Conservation (phyloP, 345 rosid species). For the Murraya koenigii region DNA sequence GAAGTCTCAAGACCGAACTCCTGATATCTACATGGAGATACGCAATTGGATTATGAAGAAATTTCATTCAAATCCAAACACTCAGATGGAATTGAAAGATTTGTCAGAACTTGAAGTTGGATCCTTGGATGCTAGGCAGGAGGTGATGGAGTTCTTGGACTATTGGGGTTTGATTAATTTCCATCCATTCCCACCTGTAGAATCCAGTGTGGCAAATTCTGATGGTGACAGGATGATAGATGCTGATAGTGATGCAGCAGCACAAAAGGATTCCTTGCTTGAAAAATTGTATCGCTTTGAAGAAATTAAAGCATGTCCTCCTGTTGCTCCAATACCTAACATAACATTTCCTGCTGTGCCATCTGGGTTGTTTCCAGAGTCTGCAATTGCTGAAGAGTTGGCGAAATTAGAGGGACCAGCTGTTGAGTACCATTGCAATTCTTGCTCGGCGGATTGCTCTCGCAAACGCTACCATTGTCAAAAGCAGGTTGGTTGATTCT, state of each 20-base stretch:
- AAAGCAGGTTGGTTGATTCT: slow-evolving; percentile 65
- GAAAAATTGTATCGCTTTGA: slow-evolving; percentile 80
- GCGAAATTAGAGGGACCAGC: slow-evolving; percentile 75
- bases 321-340: slow-evolving; percentile 45
- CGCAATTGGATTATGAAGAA: slow-evolving; percentile 83
- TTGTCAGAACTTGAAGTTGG: slow-evolving; percentile 76
- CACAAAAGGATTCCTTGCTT: slow-evolving; percentile 47
- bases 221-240: slow-evolving; percentile 32
- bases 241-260: slow-evolving; percentile 7
- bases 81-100: slow-evolving; percentile 64
- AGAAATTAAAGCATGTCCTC: slow-evolving; percentile 46
- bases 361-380: slow-evolving; percentile 71
- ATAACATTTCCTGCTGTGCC: slow-evolving; percentile 46
- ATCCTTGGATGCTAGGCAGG: slow-evolving; percentile 74
- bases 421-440: slow-evolving; percentile 97
- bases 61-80: slow-evolving; percentile 71
- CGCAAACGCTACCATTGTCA: slow-evolving; percentile 99
- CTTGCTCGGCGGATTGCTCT: slow-evolving; percentile 98
- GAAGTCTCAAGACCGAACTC: slow-evolving; percentile 58
- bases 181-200: slow-evolving; percentile 71
- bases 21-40: slow-evolving; percentile 68
- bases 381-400: slow-evolving; percentile 72
- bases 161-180: slow-evolving; percentile 99
- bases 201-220: slow-evolving; percentile 32
- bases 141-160: slow-evolving; percentile 92